Conservation (phyloP, 805 yeast genomes). For the Candida coquimbonensis region DNA sequence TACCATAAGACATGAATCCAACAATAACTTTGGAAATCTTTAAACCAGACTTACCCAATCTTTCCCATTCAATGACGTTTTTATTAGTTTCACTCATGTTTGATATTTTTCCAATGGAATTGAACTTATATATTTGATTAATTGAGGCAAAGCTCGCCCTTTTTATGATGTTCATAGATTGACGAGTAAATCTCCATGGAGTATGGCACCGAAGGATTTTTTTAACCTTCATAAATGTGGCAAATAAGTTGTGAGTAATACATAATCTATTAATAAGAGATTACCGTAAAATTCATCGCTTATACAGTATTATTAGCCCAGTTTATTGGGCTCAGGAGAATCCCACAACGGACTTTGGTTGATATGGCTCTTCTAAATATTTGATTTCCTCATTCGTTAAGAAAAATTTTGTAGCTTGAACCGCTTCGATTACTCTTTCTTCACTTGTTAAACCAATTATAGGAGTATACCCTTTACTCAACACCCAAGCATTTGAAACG, state of each 20-base stretch:
- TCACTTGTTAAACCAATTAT: constrained; percentile 46
- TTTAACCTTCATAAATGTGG: too few relatives aligned
- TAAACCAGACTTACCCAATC: constrained; percentile 40
- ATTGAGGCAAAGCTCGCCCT: neutral
- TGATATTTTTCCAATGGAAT: neutral
- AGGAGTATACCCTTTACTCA: constrained; percentile 45
- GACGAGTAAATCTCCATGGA: too few relatives aligned
- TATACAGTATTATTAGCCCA: too few relatives aligned
- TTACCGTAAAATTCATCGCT: too few relatives aligned
- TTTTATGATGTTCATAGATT: too few relatives aligned
- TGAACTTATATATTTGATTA: neutral
- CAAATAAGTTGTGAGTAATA: too few relatives aligned
- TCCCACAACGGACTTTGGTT: constrained; percentile 17
- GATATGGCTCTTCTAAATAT: constrained; percentile 20
- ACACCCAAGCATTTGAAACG: constrained; percentile 47
- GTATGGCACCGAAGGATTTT: too few relatives aligned
- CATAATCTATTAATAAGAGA: too few relatives aligned
- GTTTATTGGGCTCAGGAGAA: neutral
- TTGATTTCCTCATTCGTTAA: constrained; percentile 23
- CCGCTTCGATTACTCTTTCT: constrained; percentile 46
- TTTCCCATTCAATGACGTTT: constrained; percentile 11
- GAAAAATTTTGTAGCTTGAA: constrained; percentile 34
- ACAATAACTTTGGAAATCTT: constrained; percentile 41
- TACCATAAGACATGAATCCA: constrained; percentile 44
- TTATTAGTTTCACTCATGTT: neutral